Conservation (phyloP, 257 asterid species). For the Fraxinus anomala region DNA sequence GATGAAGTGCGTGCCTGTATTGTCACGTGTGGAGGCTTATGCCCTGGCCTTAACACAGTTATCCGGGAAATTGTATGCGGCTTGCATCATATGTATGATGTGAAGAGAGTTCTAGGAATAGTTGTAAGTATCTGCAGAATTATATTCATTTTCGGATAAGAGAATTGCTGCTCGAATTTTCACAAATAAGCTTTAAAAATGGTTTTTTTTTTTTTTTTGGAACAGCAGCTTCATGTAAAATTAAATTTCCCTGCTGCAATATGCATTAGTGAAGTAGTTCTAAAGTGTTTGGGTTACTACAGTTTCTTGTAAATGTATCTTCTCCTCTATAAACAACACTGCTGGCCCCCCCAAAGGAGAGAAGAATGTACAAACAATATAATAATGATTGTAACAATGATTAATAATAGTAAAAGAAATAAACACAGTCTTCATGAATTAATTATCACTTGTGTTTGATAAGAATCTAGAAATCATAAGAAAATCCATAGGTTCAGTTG, state of each 20-base stretch:
- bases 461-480: background rate
- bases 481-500: too few relatives aligned
- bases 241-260: background rate
- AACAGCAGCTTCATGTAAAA: background rate
- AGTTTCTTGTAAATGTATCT: background rate
- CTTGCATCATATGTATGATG: conserved; percentile 82
- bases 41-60: conserved; percentile 94
- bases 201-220: too few relatives aligned
- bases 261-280: background rate
- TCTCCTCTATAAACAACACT: too few relatives aligned
- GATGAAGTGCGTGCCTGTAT: conserved; percentile 90
- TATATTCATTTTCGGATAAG: background rate
- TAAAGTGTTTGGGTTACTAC: background rate
- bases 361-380: too few relatives aligned
- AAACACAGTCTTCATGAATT: background rate
- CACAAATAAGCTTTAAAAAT: background rate
- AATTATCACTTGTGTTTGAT: background rate
- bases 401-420: too few relatives aligned
- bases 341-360: too few relatives aligned
- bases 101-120: conserved; percentile 69
- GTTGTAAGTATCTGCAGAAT: conserved; percentile 46
- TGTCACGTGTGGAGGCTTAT: conserved; percentile 93
- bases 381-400: too few relatives aligned
- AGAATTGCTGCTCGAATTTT: background rate
- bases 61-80: conserved; percentile 89